These are phyloP conservation scores for Patellifolia procumbens DNA, from an alignment of 179 eudicot genomes.

Conservation along the genomic window DNA sequence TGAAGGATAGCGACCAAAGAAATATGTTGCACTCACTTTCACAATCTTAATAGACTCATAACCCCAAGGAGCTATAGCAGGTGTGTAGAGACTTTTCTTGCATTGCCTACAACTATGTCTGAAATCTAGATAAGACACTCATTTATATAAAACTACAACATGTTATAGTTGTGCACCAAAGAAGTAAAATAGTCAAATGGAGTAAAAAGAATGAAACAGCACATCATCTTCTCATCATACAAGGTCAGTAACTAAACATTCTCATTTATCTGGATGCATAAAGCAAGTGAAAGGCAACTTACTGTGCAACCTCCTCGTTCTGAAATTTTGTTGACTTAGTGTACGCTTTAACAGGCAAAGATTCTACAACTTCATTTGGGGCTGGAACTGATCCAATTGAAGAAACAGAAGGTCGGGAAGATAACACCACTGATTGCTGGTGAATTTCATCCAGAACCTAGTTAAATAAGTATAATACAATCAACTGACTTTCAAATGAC, in stretches of 20 bases:
- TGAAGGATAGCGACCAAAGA: background rate
- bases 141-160: background rate
- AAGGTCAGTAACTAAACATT: background rate
- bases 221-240: background rate
- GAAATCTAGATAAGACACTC: background rate
- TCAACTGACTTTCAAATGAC: conserved; percentile 31
- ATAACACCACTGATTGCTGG: conserved; percentile 92
- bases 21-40: background rate
- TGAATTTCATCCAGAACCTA: conserved; percentile 99
- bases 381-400: conserved; percentile 96
- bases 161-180: background rate
- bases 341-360: conserved; percentile 68
- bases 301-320: conserved; percentile 83
- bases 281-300: conserved; percentile 35
- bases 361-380: conserved; percentile 82
- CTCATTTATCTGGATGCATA: conserved; percentile 2
- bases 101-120: background rate
- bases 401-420: conserved; percentile 81
- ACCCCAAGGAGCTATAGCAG: background rate
- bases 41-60: background rate
- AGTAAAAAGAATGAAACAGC: background rate
- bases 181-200: background rate
- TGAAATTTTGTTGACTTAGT: conserved; percentile 47
- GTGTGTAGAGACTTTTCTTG: background rate
- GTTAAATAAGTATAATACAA: conserved; percentile 41